phyloP scores from a whole-genome alignment of 441 rosid species.

The Dalechampia spathulata region DNA sequence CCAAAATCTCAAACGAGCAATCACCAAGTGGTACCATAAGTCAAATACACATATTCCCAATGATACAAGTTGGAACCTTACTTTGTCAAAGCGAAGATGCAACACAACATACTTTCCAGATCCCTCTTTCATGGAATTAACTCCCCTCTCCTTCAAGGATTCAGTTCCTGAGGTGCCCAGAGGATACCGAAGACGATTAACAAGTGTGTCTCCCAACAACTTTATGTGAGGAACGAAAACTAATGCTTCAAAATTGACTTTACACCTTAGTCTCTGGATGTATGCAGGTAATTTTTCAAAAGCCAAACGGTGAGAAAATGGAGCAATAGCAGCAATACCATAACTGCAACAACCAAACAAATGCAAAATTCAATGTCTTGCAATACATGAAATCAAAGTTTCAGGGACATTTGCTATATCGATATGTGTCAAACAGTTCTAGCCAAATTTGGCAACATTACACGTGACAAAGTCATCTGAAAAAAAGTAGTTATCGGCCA shows the following conservation, averaged over 20 bases:
- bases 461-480: neutral
- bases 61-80: constrained; percentile 18
- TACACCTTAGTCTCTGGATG: constrained; percentile 79
- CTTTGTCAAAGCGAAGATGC: constrained; percentile 97
- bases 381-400: neutral
- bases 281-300: constrained; percentile 74
- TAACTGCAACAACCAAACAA: constrained; percentile 38
- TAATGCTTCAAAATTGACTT: constrained; percentile 89
- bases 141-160: constrained; percentile 30
- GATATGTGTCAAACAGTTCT: neutral
- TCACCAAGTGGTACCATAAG: neutral
- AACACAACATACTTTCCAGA: constrained; percentile 75
- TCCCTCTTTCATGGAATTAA: constrained; percentile 28
- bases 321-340: constrained; percentile 90
- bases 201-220: constrained; percentile 68
- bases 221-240: constrained; percentile 72
- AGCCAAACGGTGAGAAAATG: constrained; percentile 92
- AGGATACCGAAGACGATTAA: constrained; percentile 64
- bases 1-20: constrained; percentile 9
- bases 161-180: constrained; percentile 28
- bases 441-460: neutral
- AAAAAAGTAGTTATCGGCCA: neutral
- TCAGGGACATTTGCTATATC: neutral
- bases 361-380: neutral
- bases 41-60: neutral